Evolutionary conservation across 1,284 basidiomycete species (phyloP), one percentile per base, ranked within the genome.

Genomic region (Tilletiopsis washingtonensis): DNA sequence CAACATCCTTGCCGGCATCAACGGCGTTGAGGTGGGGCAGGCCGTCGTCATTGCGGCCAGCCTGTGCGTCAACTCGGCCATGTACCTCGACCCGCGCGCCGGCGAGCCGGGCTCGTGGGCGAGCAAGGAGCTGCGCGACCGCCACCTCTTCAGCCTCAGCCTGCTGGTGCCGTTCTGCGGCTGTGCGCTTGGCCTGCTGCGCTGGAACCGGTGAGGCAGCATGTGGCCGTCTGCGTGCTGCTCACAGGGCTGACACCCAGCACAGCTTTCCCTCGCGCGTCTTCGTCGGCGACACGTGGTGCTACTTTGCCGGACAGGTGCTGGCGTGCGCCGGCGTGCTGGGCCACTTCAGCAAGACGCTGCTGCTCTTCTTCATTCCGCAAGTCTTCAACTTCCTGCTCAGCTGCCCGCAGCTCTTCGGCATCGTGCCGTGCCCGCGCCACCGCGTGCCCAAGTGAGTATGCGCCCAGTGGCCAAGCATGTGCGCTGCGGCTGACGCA

Each of bases 1-100:
- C 80, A 99, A 99, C 75, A 98, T 99, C 63, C 82, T 99, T 6
- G 94, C 93, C 3, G 94, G 94, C 4, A 88, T 97, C 65, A 98
- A 98, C 71, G 94, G 93, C 11, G 85, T 94, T 1, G 94, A 99
- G 77, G 75, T 73, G 3, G 82, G 84, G 47, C 94, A 99, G 76
- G 88, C 91, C 0, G 76, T 97, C 27, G 82, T 98, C 55, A 98
- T 99, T 58, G 86, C 88, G 2, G 57, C 89, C 14, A 93, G 88
- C 0, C 85, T 99, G 56, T 84, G 87, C 54, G 56, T 91, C 41
- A 99, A 99, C 71, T 91, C 97, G 69, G 73, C 93, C 12, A 77
- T 99, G 24, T 97, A 91, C 75, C 60, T 73, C 37, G 46, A 47
- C 39, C 46, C 46, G n/a, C 7, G 34, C 21, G 46, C 46, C 17